Evolutionary conservation across 805 yeast species (phyloP), one percentile per base, ranked within the genome.

Genomic region (Wickerhamiella domercqiae): DNA sequence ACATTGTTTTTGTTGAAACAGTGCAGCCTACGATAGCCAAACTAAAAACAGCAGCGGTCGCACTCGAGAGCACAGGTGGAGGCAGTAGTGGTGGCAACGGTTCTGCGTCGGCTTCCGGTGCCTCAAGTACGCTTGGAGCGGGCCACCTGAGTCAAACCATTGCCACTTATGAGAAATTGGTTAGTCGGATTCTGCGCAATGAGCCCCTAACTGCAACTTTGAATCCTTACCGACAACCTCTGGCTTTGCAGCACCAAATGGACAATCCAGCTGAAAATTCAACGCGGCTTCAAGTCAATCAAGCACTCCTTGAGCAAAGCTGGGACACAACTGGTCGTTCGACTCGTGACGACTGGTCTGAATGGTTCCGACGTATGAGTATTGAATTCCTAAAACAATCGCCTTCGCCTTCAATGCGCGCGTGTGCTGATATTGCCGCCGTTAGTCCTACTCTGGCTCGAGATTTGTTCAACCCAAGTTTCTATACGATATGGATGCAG

Each of bases 311-410:
- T 48, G 77, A 81, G 49, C 71, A 73, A 32, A 82, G 86, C 1
- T 90, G 98, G 97, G 94, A 84, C 47, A 78, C 94, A 20, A 71
- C 80, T 18, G 87, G 82, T 47, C 72, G 87, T 46, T 70, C 93
- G 37, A 82, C 96, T 0, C 75, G 76, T 48, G 97, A 86, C 49
- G 98, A 90, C 47, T 90, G 98, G 98, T 87, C 80, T 49, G 97
- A 90, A 52, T 90, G 99, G 99, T 74, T 84, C 46, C 71, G 93
- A 41, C 66, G 90, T 41, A 63, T 90, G 34, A 75, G 90, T 47
- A 78, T 83, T 37, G 95, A 84, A 51, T 57, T 90, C 24, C 61
- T 90, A 45, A 82, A 80, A 48, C 94, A 86, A 53, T 81, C 94
- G 25, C 94, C 99, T 2, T 82, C 95, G 0, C 94, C 81, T 49